Evolutionary conservation across 2,329 filamentous ascomycete genomes (phyloP), one percentile per base, ranked within the genome.

Genomic region (Epichloe elymi): DNA sequence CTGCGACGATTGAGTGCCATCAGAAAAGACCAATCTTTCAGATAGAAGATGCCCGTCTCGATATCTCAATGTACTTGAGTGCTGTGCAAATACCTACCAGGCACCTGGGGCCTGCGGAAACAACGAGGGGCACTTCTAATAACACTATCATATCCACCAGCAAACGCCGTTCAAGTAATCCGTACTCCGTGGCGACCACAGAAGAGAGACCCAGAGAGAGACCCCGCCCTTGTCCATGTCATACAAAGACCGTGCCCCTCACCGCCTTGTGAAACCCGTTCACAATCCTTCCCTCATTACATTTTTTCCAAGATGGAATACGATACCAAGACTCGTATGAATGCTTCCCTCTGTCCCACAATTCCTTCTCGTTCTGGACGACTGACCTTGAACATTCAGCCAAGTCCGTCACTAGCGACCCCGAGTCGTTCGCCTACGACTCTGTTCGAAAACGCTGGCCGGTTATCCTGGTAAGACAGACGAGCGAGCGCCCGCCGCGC

Each of bases 361-460:
- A 1, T n/a, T 35, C 10, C 20, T 14, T 12, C 20, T 30, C 5
- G 14, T 4, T 33, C 40, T 44, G n/a, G 42, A 50, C 47, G 44
- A 50, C 45, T 53, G 48, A 57, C 55, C 46, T 5, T 20, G 45
- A 40, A 45, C 39, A n/a, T 30, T 51, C 60, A 94, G 87, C 84
- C 45, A 82, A 80, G 54, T 94, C 85, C 66, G 76, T 75, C 59
- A 97, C 89, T 38, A 82, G 78, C 60, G 90, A 97, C 71, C 80
- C 79, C 61, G 86, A 76, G 41, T 96, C 89, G 46, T 97, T 97
- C 65, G 93, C 86, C 49, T 88, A 83, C 67, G 75, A 83, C 54
- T 95, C 93, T 8, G 91, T 88, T 36, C 78, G 85, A 61, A 84
- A 89, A 58, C 78, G 93, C 66, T 98, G 91, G 93, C 93, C 93